Base-by-base conservation (phyloP, 108 stramenopile genomes). In the Cyclotella sp. region DNA sequence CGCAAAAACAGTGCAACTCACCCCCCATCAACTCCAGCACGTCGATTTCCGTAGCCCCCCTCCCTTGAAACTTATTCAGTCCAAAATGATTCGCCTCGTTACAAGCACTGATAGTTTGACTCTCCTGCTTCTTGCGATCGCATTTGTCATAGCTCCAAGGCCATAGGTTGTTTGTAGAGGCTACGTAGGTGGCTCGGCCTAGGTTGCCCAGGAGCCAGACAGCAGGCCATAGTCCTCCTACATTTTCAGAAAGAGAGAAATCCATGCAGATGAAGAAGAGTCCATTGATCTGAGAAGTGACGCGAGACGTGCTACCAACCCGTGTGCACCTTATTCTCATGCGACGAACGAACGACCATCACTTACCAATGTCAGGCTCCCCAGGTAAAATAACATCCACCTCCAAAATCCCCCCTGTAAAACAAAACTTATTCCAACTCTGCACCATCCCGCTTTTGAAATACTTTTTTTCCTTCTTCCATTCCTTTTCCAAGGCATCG, bases 391-490 rank as follows among this genome's bases (percentile, higher is more conserved):
- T 86, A 8, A 95, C 90, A 75, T 90, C 88, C 39, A 98, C 91
- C 81, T 98, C 97, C 19, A 99, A 70, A 40, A 97, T 93, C 12
- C 98, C 98, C 45, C 98, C 98, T 13, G 97, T 96, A 72, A 98
- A 99, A 75, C 98, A 99, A 77, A 99, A 97, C 81, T 99, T 99
- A 81, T 99, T 86, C 98, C 98, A 99, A 39, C 80, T 77, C 63
- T 96, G 96, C 12, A 99, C 61, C 96, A 97, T 98, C 0, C 95
- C 98, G 15, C 87, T 87, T 46, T 89, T 90, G 79, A 85, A 96
- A 53, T 92, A 75, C 34, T 85, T 90, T 63, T 71, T 68, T 40
- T 87, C 81, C 14, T 85, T 74, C 51, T 88, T 89, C 76, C 72
- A 95, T 29, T 79, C 66, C 65, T 92, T 90, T 26, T 93, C 85